Base-by-base conservation (phyloP, 768 basidiomycete genomes). In the Suillus clintonianus region DNA sequence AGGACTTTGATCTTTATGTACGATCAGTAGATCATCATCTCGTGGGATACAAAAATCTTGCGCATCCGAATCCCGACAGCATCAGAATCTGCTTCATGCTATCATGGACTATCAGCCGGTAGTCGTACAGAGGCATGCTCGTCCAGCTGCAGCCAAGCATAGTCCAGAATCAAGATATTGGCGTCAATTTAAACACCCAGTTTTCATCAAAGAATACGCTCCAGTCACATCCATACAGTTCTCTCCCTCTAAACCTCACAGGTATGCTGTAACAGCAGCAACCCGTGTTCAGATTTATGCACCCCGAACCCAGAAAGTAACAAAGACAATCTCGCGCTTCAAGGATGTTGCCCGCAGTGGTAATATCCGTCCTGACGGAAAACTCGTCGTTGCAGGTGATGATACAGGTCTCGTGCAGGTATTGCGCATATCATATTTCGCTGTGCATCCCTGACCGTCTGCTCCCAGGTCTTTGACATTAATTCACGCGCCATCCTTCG, bases 131-230 rank as follows among this genome's bases (percentile, higher is more conserved):
- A 77, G 80, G 67, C 88, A 87, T 71, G 74, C 87, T 17, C 84
- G 88, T 63, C 83, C 85, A 30, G 81, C 80, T 22, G 73, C 85
- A 9, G 77, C 85, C 9, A 89, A 85, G 69, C 90, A 89, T 68
- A 85, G 81, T 60, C 73, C 89, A 54, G 94, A 95, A 76, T 91
- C 91, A 3, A 81, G 90, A 67, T 87, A 92, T 75, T 95, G 94
- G 94, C 85, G 93, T 53, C 88, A 90, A 70, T 95, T 91, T 78
- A 93, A 89, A 68, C 84, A 91, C 64, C 94, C 94, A 4, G 91
- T 98, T 1, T 99, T 99, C 76, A 85, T 99, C 75, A 98, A 97
- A 78, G 94, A 98, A 80, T 97, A 97, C 74, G 94, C 95, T 0
- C 95, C 96, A 17, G 89, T 99, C 68, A 98, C 97, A 60, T 93